phyloP scores from a whole-genome alignment of 345 rosid species.

The Cardamine resedifolia region DNA sequence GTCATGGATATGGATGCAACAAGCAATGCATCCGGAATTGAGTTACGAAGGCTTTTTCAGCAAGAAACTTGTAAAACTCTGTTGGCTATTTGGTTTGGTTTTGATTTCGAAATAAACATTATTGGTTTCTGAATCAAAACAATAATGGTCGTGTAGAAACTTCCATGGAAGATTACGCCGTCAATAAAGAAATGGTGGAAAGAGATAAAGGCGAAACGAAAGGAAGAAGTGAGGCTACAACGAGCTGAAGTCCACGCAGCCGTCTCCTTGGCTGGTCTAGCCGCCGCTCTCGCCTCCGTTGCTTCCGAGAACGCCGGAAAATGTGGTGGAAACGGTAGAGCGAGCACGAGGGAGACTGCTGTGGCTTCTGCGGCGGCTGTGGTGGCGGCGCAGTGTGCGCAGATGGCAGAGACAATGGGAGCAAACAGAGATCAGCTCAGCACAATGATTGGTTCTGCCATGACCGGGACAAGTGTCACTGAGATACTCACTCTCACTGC shows the following conservation, averaged over 20 bases:
- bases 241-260: constrained; percentile 95
- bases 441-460: constrained; percentile 66
- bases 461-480: constrained; percentile 63
- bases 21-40: constrained; percentile 94
- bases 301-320: constrained; percentile 58
- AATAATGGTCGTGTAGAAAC: constrained; percentile 34
- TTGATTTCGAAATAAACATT: neutral
- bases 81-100: neutral
- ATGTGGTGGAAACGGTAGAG: constrained; percentile 22
- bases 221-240: constrained; percentile 73
- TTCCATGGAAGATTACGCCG: constrained; percentile 69
- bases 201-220: constrained; percentile 69
- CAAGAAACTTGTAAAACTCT: constrained; percentile 68
- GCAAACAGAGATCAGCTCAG: constrained; percentile 74
- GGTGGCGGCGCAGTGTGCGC: constrained; percentile 82
- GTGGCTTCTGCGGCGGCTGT: constrained; percentile 89
- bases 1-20: constrained; percentile 99
- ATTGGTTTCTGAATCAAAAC: neutral
- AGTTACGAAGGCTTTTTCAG: constrained; percentile 76
- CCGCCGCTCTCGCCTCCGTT: constrained; percentile 81
- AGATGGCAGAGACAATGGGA: constrained; percentile 86
- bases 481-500: constrained; percentile 89
- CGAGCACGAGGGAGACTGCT: constrained; percentile 57
- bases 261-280: constrained; percentile 78
- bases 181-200: constrained; percentile 88